Percentiles rank a stretch among this genome's conserved stretches.
Conservation (phyloP, 768 basidiomycete species). For the Tylopilus subfusipes region DNA sequence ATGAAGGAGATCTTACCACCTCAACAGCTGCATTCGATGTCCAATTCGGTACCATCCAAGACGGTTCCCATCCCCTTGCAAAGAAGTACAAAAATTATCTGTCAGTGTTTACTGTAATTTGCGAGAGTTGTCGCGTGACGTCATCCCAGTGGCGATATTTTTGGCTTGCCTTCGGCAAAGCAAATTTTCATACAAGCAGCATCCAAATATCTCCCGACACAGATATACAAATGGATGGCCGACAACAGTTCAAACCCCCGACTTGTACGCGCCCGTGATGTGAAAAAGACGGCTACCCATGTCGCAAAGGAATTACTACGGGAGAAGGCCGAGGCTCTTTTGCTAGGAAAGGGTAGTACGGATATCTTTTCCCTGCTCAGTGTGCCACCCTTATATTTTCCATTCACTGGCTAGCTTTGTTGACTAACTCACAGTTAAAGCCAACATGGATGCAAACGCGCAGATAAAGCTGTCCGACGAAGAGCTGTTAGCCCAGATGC, state of each 20-base stretch:
- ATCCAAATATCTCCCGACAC: slow-evolving; percentile 4
- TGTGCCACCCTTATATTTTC: slow-evolving; percentile 13
- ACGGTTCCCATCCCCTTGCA: slow-evolving; percentile 1
- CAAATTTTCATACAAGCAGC: slow-evolving; percentile 8
- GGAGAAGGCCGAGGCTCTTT: slow-evolving; percentile 6
- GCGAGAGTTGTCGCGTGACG: not conserved
- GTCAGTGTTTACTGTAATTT: not conserved
- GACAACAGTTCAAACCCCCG: not conserved
- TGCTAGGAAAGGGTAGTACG: slow-evolving; percentile 7
- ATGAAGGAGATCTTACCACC: not conserved
- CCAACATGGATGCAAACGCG: slow-evolving; percentile 21
- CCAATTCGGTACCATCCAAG: slow-evolving; percentile 2
- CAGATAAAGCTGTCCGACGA: slow-evolving; percentile 16
- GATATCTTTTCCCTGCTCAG: slow-evolving; percentile 35
- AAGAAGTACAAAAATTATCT: slow-evolving; percentile 4
- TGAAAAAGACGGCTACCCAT: not conserved
- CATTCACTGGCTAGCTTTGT: not conserved
- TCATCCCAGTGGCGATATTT: slow-evolving; percentile 2
- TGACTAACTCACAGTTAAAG: slow-evolving; percentile 12
- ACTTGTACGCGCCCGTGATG: not conserved
- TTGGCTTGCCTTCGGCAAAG: slow-evolving; percentile 4
- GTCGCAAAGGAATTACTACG: slow-evolving; percentile 2
- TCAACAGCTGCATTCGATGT: slow-evolving; percentile 43
- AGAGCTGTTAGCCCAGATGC: slow-evolving; percentile 13
- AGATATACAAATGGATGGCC: slow-evolving; percentile 1